Evolutionary conservation across 1,139 yeast genomes (phyloP), one percentile per base, ranked within the genome.

Genomic region (Candida freyschussii): DNA sequence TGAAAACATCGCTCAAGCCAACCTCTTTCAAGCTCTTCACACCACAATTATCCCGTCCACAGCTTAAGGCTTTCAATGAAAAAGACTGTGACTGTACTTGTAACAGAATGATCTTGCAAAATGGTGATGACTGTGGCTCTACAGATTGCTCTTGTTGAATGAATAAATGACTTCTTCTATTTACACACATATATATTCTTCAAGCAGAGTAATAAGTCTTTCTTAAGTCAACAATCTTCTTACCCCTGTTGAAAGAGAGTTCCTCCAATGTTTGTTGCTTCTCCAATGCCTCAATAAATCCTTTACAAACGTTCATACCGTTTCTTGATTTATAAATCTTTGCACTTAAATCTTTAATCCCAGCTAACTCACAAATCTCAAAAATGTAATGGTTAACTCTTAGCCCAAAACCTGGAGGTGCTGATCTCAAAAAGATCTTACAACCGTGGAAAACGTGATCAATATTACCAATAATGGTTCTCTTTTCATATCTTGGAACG

Each of bases 381-480:
- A 82, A 86, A 46, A 91, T 80, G 58, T 81, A 77, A 49, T 86
- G 94, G 62, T 89, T 89, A 31, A 89, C 96, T 53, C 97, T 74
- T 40, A 91, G 71, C 21, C 99, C 99, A 46, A 85, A 84, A 47
- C 97, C 97, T 3, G 95, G 80, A 24, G 96, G 94, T 1, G 96
- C 91, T 4, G 95, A 77, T 53, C 89, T 75, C 48, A 91, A 65
- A 51, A 79, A 77, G 47, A 91, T 68, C 51, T 80, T 75, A 32
- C 89, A 93, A 21, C 96, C 94, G 53, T 87, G 96, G 62, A 67
- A 86, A 56, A 89, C 86, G 62, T 79, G 71, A 45, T 82, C 82
- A 37, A 91, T 70, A 44, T 83, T 80, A 37, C 96, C 96, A 53
- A 78, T 75, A 36, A 93, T 82, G 21, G 99, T 91, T 65, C 98